A percentile compares a stretch with the other conserved stretches of the same genome.
Conservation (phyloP, 495 filamentous ascomycete genomes). For the Viridothelium virens region DNA sequence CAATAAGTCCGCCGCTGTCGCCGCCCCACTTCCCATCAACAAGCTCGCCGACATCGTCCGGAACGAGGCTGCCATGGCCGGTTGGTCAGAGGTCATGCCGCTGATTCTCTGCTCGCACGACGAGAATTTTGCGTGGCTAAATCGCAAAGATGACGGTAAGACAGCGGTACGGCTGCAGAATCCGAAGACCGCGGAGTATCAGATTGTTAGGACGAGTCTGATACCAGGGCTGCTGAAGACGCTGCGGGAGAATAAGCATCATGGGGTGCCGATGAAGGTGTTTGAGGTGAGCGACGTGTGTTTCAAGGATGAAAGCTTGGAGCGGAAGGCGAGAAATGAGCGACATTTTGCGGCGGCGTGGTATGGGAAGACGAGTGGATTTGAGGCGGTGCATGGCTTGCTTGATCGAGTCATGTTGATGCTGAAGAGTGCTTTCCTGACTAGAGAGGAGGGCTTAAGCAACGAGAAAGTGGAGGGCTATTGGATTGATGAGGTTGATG, state of each 20-base stretch:
- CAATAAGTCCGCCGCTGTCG: slow-evolving; percentile 73
- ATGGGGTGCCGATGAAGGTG: slow-evolving; percentile 81
- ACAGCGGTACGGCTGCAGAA: slow-evolving; percentile 86
- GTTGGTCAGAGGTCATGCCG: slow-evolving; percentile 94
- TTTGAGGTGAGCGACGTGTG: slow-evolving; percentile 85
- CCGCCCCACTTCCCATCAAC: slow-evolving; percentile 81
- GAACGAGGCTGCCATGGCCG: slow-evolving; percentile 83
- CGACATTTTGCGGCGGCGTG: slow-evolving; percentile 90
- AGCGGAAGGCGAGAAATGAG: slow-evolving; percentile 85
- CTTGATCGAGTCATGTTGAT: slow-evolving; percentile 87
- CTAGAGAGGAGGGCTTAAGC: slow-evolving; percentile 59
- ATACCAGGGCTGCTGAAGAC: slow-evolving; percentile 92
- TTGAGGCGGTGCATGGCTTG: slow-evolving; percentile 92
- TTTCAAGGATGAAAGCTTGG: slow-evolving; percentile 69
- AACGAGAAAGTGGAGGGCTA: slow-evolving; percentile 54
- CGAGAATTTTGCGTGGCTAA: slow-evolving; percentile 96
- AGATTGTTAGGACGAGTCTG: slow-evolving; percentile 85
- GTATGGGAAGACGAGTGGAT: slow-evolving; percentile 90
- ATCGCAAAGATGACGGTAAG: slow-evolving; percentile 78
- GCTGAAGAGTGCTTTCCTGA: slow-evolving; percentile 75
- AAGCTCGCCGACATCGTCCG: slow-evolving; percentile 90
- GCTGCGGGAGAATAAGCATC: slow-evolving; percentile 86
- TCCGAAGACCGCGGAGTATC: slow-evolving; percentile 93
- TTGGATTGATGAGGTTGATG: slow-evolving; percentile 87
- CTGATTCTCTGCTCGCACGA: slow-evolving; percentile 96